A percentile compares a stretch with the other conserved stretches of the same genome.
These are phyloP conservation scores for Ophiostoma sp. DNA, from an alignment of 2,329 filamentous ascomycete genomes.

Conservation along the genomic window DNA sequence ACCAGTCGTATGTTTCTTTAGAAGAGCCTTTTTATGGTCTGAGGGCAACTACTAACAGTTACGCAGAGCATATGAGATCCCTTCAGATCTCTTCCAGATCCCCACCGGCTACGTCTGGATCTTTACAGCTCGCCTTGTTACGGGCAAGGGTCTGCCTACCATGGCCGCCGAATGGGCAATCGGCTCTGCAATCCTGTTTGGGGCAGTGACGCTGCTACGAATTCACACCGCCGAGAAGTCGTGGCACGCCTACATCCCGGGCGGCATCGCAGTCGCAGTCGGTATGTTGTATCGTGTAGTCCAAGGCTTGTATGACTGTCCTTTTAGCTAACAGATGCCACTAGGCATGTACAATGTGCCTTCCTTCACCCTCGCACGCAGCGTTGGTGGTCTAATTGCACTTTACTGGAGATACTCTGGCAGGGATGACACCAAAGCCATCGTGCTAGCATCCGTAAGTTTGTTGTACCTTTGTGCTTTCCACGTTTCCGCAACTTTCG, in stretches of 20 bases:
- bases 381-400: constrained; percentile 66
- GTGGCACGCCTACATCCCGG: constrained; percentile 76
- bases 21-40: not conserved
- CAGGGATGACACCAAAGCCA: constrained; percentile 65
- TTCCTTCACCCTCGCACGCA: constrained; percentile 85
- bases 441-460: constrained; percentile 67
- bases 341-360: constrained; percentile 94
- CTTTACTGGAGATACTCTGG: constrained; percentile 67
- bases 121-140: constrained; percentile 89
- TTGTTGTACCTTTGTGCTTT: constrained; percentile 20
- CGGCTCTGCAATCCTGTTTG: constrained; percentile 69
- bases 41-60: not conserved
- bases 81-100: constrained; percentile 84
- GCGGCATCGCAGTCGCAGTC: constrained; percentile 92
- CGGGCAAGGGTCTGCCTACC: constrained; percentile 76
- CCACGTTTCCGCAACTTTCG: not conserved
- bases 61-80: constrained; percentile 72
- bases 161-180: constrained; percentile 78
- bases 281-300: constrained; percentile 45
- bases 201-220: constrained; percentile 62
- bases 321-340: not conserved
- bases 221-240: constrained; percentile 50
- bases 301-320: not conserved
- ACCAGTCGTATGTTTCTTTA: constrained; percentile 52
- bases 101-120: constrained; percentile 97